A percentile compares a stretch with the other conserved stretches of the same genome.
phyloP scores from a whole-genome alignment of 148 eudicot genomes.

The Selenicereus undatus region DNA sequence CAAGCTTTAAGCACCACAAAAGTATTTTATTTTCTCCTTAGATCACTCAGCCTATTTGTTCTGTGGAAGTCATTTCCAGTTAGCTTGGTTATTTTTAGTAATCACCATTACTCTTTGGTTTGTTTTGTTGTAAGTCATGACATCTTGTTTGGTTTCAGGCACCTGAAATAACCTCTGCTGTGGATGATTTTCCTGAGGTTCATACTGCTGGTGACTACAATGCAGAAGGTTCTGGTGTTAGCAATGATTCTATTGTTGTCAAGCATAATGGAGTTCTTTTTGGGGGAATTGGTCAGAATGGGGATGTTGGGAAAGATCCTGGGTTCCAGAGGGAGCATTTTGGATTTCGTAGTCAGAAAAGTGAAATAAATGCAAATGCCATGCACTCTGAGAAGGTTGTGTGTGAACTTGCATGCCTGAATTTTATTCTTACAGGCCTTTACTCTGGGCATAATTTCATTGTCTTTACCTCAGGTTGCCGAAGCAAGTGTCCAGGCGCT shows the following conservation, averaged over 20 bases:
- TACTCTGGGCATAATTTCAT: neutral
- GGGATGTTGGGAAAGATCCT: slow-evolving; percentile 18
- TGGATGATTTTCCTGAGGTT: slow-evolving; percentile 43
- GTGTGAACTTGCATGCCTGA: neutral
- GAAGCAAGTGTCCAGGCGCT: slow-evolving; percentile 68
- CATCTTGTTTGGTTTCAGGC: slow-evolving; percentile 39
- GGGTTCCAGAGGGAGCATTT: slow-evolving; percentile 16
- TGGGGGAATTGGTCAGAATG: slow-evolving; percentile 21
- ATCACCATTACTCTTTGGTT: neutral
- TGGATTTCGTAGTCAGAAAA: slow-evolving; percentile 17
- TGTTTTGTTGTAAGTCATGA: slow-evolving; percentile 5
- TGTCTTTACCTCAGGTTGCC: slow-evolving; percentile 36
- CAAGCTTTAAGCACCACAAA: neutral
- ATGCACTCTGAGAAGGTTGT: slow-evolving; percentile 27
- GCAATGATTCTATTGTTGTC: slow-evolving; percentile 11
- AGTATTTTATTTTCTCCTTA: neutral
- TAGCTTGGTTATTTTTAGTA: neutral
- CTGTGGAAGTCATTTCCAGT: neutral
- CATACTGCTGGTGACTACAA: slow-evolving; percentile 21
- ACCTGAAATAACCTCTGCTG: slow-evolving; percentile 30
- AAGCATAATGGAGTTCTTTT: slow-evolving; percentile 18
- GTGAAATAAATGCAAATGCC: slow-evolving; percentile 11
- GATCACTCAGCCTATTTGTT: neutral
- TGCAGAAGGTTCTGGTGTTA: slow-evolving; percentile 21
- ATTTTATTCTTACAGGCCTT: neutral